Percentiles rank a stretch among this genome's conserved stretches.
Evolutionary conservation across 441 rosid species (phyloP).

Genomic region (Pelargonium australe): DNA sequence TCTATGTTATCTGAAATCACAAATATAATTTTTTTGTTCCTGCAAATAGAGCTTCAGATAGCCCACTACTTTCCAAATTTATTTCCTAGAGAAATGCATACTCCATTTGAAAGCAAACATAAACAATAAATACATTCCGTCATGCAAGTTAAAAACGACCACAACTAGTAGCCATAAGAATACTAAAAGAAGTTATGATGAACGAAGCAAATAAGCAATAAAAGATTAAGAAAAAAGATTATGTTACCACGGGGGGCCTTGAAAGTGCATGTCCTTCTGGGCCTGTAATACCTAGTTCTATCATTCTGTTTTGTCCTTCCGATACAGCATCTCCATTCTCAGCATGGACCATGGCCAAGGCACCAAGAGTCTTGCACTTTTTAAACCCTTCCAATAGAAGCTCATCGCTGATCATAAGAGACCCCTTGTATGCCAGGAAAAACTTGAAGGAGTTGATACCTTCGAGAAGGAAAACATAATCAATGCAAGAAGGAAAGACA

Average conservation of each 20-base stretch:
- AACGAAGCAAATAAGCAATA: not conserved
- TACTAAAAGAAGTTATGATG: not conserved
- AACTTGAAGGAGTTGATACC: conserved; percentile 98
- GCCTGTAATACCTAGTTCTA: conserved; percentile 85
- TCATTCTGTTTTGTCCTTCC: conserved; percentile 89
- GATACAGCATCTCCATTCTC: conserved; percentile 97
- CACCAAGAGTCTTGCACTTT: conserved; percentile 89
- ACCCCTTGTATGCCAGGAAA: conserved; percentile 88
- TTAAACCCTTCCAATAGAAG: conserved; percentile 73
- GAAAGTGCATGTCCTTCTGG: conserved; percentile 98
- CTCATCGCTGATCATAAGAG: conserved; percentile 74
- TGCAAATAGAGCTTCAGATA: too few species aligned
- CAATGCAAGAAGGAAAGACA: conserved; percentile 2
- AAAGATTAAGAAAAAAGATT: conserved; percentile 9
- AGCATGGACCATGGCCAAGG: conserved; percentile 97
- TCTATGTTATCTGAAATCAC: not conserved
- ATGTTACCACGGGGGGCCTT: conserved; percentile 79
- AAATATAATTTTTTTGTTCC: not conserved
- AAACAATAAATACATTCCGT: not conserved
- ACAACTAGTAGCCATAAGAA: not conserved
- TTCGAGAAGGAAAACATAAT: conserved; percentile 22
- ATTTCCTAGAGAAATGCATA: not conserved
- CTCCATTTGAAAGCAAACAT: not conserved
- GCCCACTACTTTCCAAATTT: too few species aligned
- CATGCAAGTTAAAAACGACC: not conserved